phyloP scores from a whole-genome alignment of 805 yeast species.

The Kodamaea fukazawae region DNA sequence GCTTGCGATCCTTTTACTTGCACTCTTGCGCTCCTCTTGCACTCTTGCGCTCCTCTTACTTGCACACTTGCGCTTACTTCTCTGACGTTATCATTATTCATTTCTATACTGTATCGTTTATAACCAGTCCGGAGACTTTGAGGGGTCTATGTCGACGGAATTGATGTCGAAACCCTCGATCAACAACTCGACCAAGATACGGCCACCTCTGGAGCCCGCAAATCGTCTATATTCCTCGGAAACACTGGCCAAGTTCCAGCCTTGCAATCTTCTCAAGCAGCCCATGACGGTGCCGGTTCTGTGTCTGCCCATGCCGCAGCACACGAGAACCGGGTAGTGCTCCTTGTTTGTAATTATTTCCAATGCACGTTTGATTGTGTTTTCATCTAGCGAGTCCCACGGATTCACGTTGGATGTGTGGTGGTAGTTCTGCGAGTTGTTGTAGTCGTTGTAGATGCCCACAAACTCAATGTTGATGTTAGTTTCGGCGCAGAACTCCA shows the following conservation, averaged over 20 bases:
- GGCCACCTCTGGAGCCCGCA: conserved; percentile 89
- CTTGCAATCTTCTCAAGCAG: conserved; percentile 85
- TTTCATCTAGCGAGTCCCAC: conserved; percentile 92
- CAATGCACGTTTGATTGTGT: conserved; percentile 74
- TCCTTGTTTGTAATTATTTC: conserved; percentile 67
- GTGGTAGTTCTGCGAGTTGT: conserved; percentile 24
- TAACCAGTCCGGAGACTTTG: conserved; percentile 33
- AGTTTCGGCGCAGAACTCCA: conserved; percentile 74
- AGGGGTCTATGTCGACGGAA: conserved; percentile 33
- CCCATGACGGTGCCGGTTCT: conserved; percentile 97
- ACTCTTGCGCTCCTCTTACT: too few relatives aligned
- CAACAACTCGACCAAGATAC: conserved; percentile 85
- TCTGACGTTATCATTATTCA: too few relatives aligned
- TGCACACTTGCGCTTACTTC: too few relatives aligned
- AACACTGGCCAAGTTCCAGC: conserved; percentile 93
- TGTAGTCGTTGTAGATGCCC: conserved; percentile 68
- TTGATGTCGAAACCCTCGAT: conserved; percentile 59
- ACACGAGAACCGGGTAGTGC: conserved; percentile 83
- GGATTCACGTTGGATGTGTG: conserved; percentile 54
- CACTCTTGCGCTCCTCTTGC: too few relatives aligned
- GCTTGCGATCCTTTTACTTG: too few relatives aligned
- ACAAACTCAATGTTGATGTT: conserved; percentile 78
- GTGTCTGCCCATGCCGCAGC: conserved; percentile 99
- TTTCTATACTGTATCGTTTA: not conserved
- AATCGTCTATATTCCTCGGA: conserved; percentile 92